Conservation (phyloP, 2,329 filamentous ascomycete species). For the Cryoendolithus antarcticus region DNA sequence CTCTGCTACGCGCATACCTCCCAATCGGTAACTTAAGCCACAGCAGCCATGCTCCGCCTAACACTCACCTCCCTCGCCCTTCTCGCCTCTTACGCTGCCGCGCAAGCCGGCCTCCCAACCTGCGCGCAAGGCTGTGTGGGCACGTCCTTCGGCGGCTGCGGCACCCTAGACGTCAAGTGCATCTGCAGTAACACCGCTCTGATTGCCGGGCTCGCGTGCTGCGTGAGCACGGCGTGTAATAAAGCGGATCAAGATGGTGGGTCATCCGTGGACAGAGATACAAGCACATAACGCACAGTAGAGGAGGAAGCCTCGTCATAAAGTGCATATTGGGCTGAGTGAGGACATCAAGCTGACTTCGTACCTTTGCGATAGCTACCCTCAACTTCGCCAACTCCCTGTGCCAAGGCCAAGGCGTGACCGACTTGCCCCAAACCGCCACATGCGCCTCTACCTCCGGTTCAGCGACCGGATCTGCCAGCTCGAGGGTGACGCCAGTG, state of each 20-base stretch:
- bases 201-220: slow-evolving; percentile 29
- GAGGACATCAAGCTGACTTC: too few species aligned
- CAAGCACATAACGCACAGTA: too few species aligned
- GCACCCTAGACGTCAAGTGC: slow-evolving; percentile 27
- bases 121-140: slow-evolving; percentile 26
- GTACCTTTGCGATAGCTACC: slow-evolving; percentile 19
- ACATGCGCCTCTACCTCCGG: slow-evolving; percentile 20
- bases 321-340: too few species aligned
- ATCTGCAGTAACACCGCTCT: slow-evolving; percentile 28
- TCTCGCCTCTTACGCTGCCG: slow-evolving; percentile 2
- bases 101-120: slow-evolving; percentile 14
- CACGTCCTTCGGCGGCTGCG: slow-evolving; percentile 26
- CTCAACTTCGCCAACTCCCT: slow-evolving; percentile 30
- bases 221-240: slow-evolving; percentile 25
- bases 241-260: slow-evolving; percentile 22
- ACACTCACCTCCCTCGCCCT: slow-evolving; percentile 2
- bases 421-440: slow-evolving; percentile 26
- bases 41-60: slow-evolving; percentile 3
- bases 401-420: slow-evolving; percentile 27
- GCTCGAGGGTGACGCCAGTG: background rate
- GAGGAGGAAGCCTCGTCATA: too few species aligned
- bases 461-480: slow-evolving; percentile 5
- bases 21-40: background rate
- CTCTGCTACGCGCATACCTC: too few species aligned
- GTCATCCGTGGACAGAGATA: slow-evolving; percentile 5